phyloP scores from a whole-genome alignment of 1,284 basidiomycete genomes.

The Baeospora myosura region DNA sequence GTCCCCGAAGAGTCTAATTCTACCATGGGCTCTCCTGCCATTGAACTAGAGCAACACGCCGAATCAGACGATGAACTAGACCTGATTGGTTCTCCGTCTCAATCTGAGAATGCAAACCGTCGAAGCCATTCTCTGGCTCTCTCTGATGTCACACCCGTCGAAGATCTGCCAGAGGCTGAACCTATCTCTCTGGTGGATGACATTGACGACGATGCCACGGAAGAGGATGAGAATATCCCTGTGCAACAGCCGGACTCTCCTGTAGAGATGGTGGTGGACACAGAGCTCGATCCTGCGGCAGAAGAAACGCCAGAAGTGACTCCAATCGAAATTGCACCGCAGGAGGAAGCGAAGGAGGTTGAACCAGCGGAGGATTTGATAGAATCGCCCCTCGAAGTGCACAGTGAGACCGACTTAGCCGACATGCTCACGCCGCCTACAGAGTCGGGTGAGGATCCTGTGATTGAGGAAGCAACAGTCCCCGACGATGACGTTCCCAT shows the following conservation, averaged over 20 bases:
- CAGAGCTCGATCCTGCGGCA: neutral
- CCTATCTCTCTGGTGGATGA: neutral
- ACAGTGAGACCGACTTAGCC: neutral
- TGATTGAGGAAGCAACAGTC: neutral
- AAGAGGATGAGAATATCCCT: neutral
- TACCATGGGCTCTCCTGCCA: neutral
- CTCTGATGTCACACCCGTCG: neutral
- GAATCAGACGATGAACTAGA: conserved; percentile 22
- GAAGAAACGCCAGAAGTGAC: conserved; percentile 6
- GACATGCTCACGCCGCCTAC: neutral
- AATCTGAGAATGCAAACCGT: neutral
- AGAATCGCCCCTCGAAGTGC: neutral
- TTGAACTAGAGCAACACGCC: conserved; percentile 1
- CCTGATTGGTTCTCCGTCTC: conserved; percentile 18
- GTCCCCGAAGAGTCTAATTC: neutral
- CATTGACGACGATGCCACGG: neutral
- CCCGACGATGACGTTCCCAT: neutral
- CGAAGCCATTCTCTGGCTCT: neutral
- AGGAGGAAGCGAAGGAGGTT: neutral
- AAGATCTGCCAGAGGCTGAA: neutral
- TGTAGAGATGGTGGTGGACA: neutral
- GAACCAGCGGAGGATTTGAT: neutral
- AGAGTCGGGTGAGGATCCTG: neutral
- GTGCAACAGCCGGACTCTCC: neutral
- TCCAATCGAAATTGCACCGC: conserved; percentile 9